Conservation (phyloP, 2,329 filamentous ascomycete species). For the Teratosphaeria viscida region DNA sequence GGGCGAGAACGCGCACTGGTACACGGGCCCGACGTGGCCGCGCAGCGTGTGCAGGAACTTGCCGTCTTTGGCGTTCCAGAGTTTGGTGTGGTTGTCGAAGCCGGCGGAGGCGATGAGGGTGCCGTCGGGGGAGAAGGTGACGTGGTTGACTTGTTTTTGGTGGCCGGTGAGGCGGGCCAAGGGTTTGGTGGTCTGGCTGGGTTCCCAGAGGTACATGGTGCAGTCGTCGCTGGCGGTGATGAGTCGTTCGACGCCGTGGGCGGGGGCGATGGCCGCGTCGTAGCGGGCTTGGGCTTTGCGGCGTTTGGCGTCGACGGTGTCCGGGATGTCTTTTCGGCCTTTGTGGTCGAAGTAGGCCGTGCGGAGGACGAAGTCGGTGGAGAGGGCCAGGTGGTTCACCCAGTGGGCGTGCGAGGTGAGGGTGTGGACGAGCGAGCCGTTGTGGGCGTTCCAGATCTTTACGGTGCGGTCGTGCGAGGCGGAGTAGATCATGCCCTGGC, state of each 20-base stretch:
- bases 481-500: constrained; percentile 74
- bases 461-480: constrained; percentile 85
- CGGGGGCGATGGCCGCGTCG: constrained; percentile 62
- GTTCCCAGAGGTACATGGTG: constrained; percentile 94
- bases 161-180: constrained; percentile 84
- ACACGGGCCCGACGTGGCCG: constrained; percentile 84
- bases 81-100: constrained; percentile 90
- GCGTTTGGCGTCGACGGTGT: constrained; percentile 58
- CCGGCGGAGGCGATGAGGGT: constrained; percentile 74
- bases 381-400: constrained; percentile 90
- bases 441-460: constrained; percentile 75
- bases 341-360: constrained; percentile 82
- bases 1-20: constrained; percentile 84
- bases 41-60: constrained; percentile 77
- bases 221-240: constrained; percentile 92
- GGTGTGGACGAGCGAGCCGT: constrained; percentile 70
- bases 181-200: constrained; percentile 66
- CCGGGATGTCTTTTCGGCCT: constrained; percentile 53
- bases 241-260: constrained; percentile 61
- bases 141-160: constrained; percentile 93
- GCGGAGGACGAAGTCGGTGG: constrained; percentile 79
- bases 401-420: constrained; percentile 79
- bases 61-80: constrained; percentile 71
- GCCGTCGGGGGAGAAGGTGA: constrained; percentile 87
- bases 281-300: constrained; percentile 72